Percentiles rank a stretch among this genome's conserved stretches.
Evolutionary conservation across 148 eudicot species (phyloP).

Genomic region (Drosera capensis): DNA sequence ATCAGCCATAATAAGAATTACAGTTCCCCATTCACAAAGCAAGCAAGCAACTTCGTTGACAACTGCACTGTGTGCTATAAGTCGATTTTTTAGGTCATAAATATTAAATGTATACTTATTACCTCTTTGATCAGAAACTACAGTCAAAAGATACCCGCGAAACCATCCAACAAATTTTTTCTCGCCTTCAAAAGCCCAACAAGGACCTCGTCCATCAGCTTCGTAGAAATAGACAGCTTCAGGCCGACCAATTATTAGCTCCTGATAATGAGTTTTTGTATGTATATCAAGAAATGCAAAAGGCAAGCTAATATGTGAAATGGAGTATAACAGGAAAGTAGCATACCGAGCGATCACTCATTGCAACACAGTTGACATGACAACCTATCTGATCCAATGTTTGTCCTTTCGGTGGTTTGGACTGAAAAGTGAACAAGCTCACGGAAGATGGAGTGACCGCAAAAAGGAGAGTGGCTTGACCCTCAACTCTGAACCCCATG

Average conservation of each 20-base stretch:
- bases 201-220: constrained; percentile 96
- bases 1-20: constrained; percentile 74
- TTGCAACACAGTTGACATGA: constrained; percentile 47
- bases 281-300: neutral
- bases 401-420: constrained; percentile 58
- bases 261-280: constrained; percentile 27
- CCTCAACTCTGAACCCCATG: constrained; percentile 82
- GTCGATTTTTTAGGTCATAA: constrained; percentile 79
- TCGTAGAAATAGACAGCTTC: constrained; percentile 95
- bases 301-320: neutral
- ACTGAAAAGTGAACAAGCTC: constrained; percentile 65
- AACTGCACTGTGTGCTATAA: constrained; percentile 68
- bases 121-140: constrained; percentile 76
- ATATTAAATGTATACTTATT: constrained; percentile 67
- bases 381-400: constrained; percentile 87
- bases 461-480: constrained; percentile 69
- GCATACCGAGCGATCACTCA: constrained; percentile 90
- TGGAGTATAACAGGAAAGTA: neutral
- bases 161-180: constrained; percentile 91
- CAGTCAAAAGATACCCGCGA: constrained; percentile 88
- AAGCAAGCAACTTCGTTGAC: constrained; percentile 75
- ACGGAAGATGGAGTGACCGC: constrained; percentile 80
- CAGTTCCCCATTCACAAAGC: constrained; percentile 99
- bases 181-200: constrained; percentile 99
- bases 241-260: constrained; percentile 80